Percentiles rank a stretch among this genome's conserved stretches.
phyloP scores from a whole-genome alignment of 352 stramenopile species.

The Peronospora tabacina region DNA sequence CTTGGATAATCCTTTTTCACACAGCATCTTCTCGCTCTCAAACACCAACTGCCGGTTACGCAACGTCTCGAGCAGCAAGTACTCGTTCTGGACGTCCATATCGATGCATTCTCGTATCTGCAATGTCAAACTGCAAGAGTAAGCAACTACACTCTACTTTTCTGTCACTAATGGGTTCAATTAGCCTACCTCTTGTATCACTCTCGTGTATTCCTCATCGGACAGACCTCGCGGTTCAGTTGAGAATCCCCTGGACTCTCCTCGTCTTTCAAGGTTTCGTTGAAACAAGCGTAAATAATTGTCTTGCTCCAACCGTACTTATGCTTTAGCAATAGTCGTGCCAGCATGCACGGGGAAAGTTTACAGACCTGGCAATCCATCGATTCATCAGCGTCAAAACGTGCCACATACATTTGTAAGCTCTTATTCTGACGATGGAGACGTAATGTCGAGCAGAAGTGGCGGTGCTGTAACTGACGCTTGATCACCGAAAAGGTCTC shows the following conservation, averaged over 20 bases:
- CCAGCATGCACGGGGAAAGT: conserved; percentile 69
- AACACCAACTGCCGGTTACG: conserved; percentile 64
- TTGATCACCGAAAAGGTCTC: conserved; percentile 56
- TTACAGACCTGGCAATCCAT: conserved; percentile 41
- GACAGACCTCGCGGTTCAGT: conserved; percentile 22
- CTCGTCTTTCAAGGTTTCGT: conserved; percentile 34
- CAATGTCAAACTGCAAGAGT: neutral
- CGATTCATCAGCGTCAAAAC: conserved; percentile 26
- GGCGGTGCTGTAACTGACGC: conserved; percentile 40
- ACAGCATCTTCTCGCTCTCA: conserved; percentile 73
- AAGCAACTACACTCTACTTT: neutral
- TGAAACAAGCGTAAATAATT: conserved; percentile 61
- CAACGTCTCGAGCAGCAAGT: conserved; percentile 69
- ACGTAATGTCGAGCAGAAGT: conserved; percentile 36
- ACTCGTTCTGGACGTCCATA: conserved; percentile 82
- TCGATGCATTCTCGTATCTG: conserved; percentile 66
- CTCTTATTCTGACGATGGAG: conserved; percentile 53
- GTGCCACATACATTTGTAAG: conserved; percentile 44
- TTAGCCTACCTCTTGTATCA: conserved; percentile 25
- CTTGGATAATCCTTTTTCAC: conserved; percentile 77
- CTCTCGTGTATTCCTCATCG: conserved; percentile 20
- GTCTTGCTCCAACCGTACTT: conserved; percentile 57
- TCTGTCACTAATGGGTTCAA: neutral
- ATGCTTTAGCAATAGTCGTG: conserved; percentile 45
- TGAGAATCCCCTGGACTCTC: conserved; percentile 4